Evolutionary conservation across 2,329 filamentous ascomycete genomes (phyloP).

Genomic region (Coccinonectria pachysandricola): DNA sequence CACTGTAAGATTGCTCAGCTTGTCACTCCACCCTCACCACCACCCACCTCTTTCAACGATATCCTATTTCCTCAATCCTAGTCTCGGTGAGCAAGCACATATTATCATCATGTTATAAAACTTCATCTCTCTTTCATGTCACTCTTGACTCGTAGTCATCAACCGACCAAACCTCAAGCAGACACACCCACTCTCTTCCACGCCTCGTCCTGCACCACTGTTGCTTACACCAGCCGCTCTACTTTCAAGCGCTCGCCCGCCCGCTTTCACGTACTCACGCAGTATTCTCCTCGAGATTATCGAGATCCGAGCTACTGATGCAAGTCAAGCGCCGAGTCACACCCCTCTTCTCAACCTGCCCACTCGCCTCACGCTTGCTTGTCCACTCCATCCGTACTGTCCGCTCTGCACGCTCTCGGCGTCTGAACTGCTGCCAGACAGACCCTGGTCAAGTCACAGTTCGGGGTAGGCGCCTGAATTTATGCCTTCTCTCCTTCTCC

Average conservation of each 20-base stretch:
- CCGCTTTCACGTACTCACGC: slow-evolving; percentile 8
- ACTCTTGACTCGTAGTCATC: too few relatives aligned
- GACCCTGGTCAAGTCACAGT: slow-evolving; percentile 17
- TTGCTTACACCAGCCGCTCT: slow-evolving; percentile 3
- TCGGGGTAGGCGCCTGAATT: slow-evolving; percentile 17
- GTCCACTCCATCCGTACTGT: slow-evolving; percentile 15
- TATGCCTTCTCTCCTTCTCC: slow-evolving; percentile 8
- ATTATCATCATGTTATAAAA: too few relatives aligned
- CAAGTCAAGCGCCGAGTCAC: slow-evolving; percentile 24
- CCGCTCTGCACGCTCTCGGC: too few relatives aligned
- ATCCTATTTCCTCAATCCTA: too few relatives aligned
- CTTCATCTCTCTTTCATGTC: too few relatives aligned
- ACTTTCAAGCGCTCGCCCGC: slow-evolving; percentile 2
- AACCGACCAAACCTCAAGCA: too few relatives aligned
- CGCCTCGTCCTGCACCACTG: slow-evolving; percentile 8
- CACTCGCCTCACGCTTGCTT: slow-evolving; percentile 13
- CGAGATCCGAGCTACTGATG: slow-evolving; percentile 19
- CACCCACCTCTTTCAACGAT: too few relatives aligned
- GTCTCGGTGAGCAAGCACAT: too few relatives aligned
- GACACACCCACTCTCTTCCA: slow-evolving; percentile 4
- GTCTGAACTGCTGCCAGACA: slow-evolving; percentile 16
- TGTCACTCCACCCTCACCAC: too few relatives aligned
- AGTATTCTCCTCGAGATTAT: slow-evolving; percentile 5
- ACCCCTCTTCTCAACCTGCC: slow-evolving; percentile 19
- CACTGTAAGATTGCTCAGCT: too few relatives aligned